Base-by-base conservation (phyloP, 768 basidiomycete genomes). In the Leccinum longicurvipes region DNA sequence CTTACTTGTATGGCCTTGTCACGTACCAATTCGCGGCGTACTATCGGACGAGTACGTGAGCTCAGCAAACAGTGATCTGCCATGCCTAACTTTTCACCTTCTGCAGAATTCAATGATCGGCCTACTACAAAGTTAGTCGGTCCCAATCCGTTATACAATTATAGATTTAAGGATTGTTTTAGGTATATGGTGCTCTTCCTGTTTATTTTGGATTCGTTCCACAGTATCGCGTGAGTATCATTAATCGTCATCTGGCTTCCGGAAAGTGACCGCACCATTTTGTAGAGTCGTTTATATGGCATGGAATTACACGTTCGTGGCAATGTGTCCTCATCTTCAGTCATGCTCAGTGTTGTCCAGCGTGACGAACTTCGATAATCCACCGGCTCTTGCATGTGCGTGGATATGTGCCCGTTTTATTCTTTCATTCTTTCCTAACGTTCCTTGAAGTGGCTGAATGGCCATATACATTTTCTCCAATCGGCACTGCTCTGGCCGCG, bases 401-500 rank as follows among this genome's bases (percentile, higher is more conserved):
- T 41, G 39, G 9, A 19, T 58, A 19, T 2, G 58, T 29, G 15
- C 4, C 5, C 6, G 3, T 31, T 0, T 27, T 15, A 24, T 6
- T 6, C 7, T 17, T 45, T 25, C 3, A 1, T 45, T 55, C 27
- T 2, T 6, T 49, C 6, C 39, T 58, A 23, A 57, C 23, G 5
- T 7, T 39, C 4, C 3, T 58, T 48, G 4, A 60, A 79, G 77
- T 63, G 45, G 75, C 76, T 48, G 68, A 69, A n/a, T 82, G 80
- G 79, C 77, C 76, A 3, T 78, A 80, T 46, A 76, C 79, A 2
- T 79, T 82, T 54, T 81, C 79, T 0, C 77, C 80, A 5, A 70
- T 75, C 25, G 78, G 76, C 11, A 81, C 78, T 6, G 70, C 78
- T 0, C 61, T 78, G 8, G 76, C 78, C 17, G 80, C 80, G 1